Base-by-base conservation (phyloP, 306 rosid genomes). In the Quercus cerris region DNA sequence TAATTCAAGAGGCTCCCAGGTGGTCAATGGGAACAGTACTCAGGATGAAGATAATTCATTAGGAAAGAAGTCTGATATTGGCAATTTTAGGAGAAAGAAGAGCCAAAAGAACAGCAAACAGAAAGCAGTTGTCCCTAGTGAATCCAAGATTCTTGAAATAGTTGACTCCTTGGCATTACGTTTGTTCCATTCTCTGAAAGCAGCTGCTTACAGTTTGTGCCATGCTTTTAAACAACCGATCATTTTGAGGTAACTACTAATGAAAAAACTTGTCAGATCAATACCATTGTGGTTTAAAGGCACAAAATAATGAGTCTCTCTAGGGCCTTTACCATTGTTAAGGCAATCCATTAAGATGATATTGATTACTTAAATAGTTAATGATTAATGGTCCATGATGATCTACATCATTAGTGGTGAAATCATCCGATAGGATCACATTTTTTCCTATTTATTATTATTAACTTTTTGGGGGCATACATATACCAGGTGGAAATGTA, bases 151-250 rank as follows among this genome's bases (percentile, higher is more conserved):
- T 73, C 52, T 69, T 67, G 84, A 57, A 63, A 87, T 85, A 68
- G 81, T 41, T 31, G 81, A 89, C 41, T 84, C 91, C 23, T 52
- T 87, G 74, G 80, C 75, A 80, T 73, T 82, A n/a, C 82, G 71
- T 69, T 91, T 84, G 97, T 84, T 84, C 75, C 89, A 22, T 73
- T 89, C 97, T 57, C 78, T 93, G 84, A 89, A 83, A 80, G 82
- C 87, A n/a, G 97, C 97, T 18, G 52, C 80, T 76, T 87, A 70
- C 78, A 91, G 86, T 82, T 75, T 93, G 85, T 82, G 88, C 62
- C 77, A 71, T 5, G 89, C 97, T 3, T 91, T 91, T 80, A 84
- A 78, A 78, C 92, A 91, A 80, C 97, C 97, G 31, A 84, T 89
- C 77, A 93, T 93, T 81, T 84, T 87, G 74, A 93, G 97, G 97